A percentile compares a stretch with the other conserved stretches of the same genome.
Evolutionary conservation across 345 rosid genomes (phyloP).

Genomic region (Gossypium anomalum): DNA sequence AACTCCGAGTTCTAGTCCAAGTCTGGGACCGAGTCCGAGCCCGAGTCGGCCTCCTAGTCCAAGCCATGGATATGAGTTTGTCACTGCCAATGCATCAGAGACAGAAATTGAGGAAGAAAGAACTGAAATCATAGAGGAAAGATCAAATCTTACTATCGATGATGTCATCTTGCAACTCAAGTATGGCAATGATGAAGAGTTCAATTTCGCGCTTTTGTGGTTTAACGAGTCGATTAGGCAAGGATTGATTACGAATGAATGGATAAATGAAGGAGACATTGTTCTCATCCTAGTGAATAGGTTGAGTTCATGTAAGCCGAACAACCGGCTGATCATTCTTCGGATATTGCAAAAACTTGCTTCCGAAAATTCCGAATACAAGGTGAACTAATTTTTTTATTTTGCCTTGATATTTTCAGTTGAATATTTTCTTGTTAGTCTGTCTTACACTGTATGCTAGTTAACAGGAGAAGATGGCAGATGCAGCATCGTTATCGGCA

Average conservation of each 20-base stretch:
- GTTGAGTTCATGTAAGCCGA: slow-evolving; percentile 35
- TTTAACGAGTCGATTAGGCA: slow-evolving; percentile 30
- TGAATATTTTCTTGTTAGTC: slow-evolving; percentile 11
- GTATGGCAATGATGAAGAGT: slow-evolving; percentile 45
- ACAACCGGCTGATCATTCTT: slow-evolving; percentile 36
- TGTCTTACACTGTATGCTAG: slow-evolving; percentile 21
- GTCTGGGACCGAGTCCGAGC: slow-evolving; percentile 26
- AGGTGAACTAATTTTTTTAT: slow-evolving; percentile 33
- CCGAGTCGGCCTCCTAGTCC: slow-evolving; percentile 22
- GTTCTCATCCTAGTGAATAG: slow-evolving; percentile 38
- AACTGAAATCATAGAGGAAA: slow-evolving; percentile 34
- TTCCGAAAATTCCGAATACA: slow-evolving; percentile 26
- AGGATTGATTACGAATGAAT: slow-evolving; percentile 32
- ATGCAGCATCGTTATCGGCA: slow-evolving; percentile 35
- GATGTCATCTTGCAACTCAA: slow-evolving; percentile 55
- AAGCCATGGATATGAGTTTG: slow-evolving; percentile 25
- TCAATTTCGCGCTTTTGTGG: slow-evolving; percentile 34
- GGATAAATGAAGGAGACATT: slow-evolving; percentile 45
- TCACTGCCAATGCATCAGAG: slow-evolving; percentile 35
- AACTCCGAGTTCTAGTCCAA: slow-evolving; percentile 22
- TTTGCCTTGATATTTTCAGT: not conserved
- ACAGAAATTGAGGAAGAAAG: slow-evolving; percentile 27
- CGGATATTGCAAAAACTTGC: slow-evolving; percentile 46
- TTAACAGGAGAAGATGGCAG: slow-evolving; percentile 64
- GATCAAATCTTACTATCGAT: slow-evolving; percentile 28